phyloP scores from a whole-genome alignment of 768 basidiomycete species.

The Rhodosporidiobolus odoratus region DNA sequence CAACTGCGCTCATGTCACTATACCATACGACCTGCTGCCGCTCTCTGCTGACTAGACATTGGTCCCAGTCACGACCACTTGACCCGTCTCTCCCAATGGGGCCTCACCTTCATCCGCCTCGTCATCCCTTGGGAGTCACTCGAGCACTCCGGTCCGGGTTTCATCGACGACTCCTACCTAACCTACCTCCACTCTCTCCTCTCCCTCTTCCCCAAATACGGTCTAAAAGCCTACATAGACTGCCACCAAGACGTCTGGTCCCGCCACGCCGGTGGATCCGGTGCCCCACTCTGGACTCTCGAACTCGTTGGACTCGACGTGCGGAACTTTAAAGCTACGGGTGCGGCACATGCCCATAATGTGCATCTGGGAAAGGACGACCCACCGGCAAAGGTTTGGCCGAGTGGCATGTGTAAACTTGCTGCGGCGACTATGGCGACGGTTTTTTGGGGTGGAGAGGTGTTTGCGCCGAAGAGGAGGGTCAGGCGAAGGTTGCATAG shows the following conservation, averaged over 20 bases:
- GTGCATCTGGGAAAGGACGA: conserved; percentile 52
- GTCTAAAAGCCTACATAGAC: conserved; percentile 67
- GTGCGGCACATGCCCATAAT: conserved; percentile 80
- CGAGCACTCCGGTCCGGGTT: conserved; percentile 81
- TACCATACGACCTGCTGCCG: no score
- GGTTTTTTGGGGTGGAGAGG: conserved; percentile 86
- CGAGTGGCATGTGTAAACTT: conserved; percentile 31
- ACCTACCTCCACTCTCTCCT: conserved; percentile 67
- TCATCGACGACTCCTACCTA: conserved; percentile 79
- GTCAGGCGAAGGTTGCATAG: conserved; percentile 40
- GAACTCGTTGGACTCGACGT: conserved; percentile 80
- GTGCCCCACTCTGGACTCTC: conserved; percentile 87
- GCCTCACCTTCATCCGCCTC: conserved; percentile 50
- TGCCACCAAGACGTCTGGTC: conserved; percentile 90
- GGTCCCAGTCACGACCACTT: conserved; percentile 29
- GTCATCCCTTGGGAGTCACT: conserved; percentile 96
- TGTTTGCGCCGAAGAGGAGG: conserved; percentile 70
- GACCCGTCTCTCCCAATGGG: conserved; percentile 32
- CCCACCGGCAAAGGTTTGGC: conserved; percentile 42
- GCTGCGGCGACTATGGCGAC: conserved; percentile 70
- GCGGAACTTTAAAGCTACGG: conserved; percentile 67
- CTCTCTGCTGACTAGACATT: conserved; percentile 52
- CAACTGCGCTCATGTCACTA: neutral
- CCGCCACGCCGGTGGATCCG: conserved; percentile 86
- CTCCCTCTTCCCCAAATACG: conserved; percentile 62